Evolutionary conservation across 306 rosid species (phyloP), one percentile per base, ranked within the genome.

Genomic region (Ochetophila trinervis): DNA sequence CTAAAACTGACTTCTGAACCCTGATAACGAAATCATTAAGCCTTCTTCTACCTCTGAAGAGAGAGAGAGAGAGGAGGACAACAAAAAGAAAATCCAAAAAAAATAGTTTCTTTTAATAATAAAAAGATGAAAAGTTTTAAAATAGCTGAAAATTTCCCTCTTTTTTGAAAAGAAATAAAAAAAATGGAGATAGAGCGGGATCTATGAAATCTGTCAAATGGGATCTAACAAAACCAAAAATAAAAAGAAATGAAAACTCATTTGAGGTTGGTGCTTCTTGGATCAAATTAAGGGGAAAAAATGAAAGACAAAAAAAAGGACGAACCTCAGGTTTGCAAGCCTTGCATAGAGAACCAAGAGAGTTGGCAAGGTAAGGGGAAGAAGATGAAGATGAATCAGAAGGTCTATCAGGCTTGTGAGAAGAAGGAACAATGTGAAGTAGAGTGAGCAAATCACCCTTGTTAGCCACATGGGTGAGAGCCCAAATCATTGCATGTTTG

Each of bases 401-500:
- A 52, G 36, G 12, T 12, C 45, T 40, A 8, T 40, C 45, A 40
- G 45, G 2, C 45, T 40, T 40, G 76, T 53, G 21, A 52, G 81
- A 78, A 68, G 56, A 8, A 74, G 91, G 83, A 36, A 89, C 64
- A 49, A 93, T 63, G 36, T 81, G 91, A 74, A 93, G 99, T 5
- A 93, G 91, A 61, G 99, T 86, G 18, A 93, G 79, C 68, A 90
- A 69, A 80, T 93, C 99, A 67, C 85, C 87, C 94, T 81, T 88
- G 52, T 84, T 83, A 23, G 78, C 96, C 0, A 86, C 79, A 78
- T 93, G 91, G 2, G 91, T 86, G 60, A 93, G 94, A 10, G 99
- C 97, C 99, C 99, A 93, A 80, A 87, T 70, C 83, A 91, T 82
- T 37, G 99, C 99, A 79, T 88, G 95, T 63, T 80, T 90, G 44